Evolutionary conservation across 2,329 filamentous ascomycete species (phyloP).

Genomic region (Colletotrichum kahawae): DNA sequence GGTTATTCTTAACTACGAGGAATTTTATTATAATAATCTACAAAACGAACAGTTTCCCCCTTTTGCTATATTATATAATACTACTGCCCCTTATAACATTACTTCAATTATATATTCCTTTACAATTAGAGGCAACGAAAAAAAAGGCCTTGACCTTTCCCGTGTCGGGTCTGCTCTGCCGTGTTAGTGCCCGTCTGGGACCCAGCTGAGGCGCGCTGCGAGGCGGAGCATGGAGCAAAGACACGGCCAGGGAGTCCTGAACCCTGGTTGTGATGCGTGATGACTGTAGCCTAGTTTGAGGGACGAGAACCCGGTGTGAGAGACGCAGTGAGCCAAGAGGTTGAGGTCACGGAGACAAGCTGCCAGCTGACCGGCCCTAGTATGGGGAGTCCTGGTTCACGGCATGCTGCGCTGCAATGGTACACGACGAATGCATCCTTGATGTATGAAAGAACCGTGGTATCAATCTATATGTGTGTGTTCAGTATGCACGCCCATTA

Average conservation of each 20-base stretch:
- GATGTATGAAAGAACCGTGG: not conserved
- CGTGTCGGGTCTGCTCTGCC: not conserved
- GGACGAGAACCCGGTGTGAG: not conserved
- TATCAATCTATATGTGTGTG: constrained; percentile 14
- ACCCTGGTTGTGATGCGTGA: not conserved
- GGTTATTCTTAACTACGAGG: too few species aligned
- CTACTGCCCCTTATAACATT: too few species aligned
- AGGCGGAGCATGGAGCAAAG: not conserved
- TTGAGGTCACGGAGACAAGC: not conserved
- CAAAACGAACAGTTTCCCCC: too few species aligned
- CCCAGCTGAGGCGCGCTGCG: not conserved
- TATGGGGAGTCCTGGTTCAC: not conserved
- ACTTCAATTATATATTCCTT: too few species aligned
- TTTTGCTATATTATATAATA: too few species aligned
- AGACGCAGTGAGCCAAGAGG: not conserved
- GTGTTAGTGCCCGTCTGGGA: not conserved
- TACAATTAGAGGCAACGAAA: not conserved
- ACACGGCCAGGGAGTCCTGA: not conserved
- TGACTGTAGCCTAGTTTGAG: not conserved
- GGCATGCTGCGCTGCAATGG: not conserved
- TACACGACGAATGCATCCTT: not conserved
- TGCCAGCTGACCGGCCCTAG: not conserved
- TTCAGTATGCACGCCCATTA: not conserved
- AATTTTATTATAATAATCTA: too few species aligned
- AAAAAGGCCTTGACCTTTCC: not conserved